Percentiles rank a stretch among this genome's conserved stretches.
Evolutionary conservation across 2,329 filamentous ascomycete species (phyloP).

Genomic region (Apiospora phragmitis): DNA sequence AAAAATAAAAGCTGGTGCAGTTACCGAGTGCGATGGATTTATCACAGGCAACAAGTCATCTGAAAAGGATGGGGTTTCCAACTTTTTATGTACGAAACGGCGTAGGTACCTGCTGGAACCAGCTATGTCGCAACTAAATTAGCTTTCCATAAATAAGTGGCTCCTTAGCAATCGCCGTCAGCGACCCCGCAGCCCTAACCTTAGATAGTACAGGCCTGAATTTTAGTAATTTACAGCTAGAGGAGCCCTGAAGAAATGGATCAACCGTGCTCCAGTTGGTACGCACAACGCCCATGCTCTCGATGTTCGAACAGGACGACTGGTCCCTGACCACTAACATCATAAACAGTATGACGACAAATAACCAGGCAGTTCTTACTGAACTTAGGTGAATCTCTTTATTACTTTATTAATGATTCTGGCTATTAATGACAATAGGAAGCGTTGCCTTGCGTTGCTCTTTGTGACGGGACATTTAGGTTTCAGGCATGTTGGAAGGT

Average conservation of each 20-base stretch:
- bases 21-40: background rate
- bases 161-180: background rate
- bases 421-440: background rate
- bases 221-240: background rate
- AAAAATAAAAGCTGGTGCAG: background rate
- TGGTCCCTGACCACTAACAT: too few relatives aligned
- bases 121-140: too few relatives aligned
- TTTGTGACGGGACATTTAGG: too few relatives aligned
- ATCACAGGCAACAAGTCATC: background rate
- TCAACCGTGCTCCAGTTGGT: too few relatives aligned
- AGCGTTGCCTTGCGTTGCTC: background rate
- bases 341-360: too few relatives aligned
- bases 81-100: background rate
- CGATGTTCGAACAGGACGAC: too few relatives aligned
- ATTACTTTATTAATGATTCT: too few relatives aligned
- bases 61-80: background rate
- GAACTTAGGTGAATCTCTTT: too few relatives aligned
- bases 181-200: background rate
- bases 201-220: background rate
- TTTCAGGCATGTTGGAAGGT: too few relatives aligned
- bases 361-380: too few relatives aligned
- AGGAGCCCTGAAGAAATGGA: background rate
- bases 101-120: too few relatives aligned
- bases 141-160: background rate
- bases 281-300: too few relatives aligned